phyloP scores from a whole-genome alignment of 768 basidiomycete species.

The Tricholoma bakamatsutake region DNA sequence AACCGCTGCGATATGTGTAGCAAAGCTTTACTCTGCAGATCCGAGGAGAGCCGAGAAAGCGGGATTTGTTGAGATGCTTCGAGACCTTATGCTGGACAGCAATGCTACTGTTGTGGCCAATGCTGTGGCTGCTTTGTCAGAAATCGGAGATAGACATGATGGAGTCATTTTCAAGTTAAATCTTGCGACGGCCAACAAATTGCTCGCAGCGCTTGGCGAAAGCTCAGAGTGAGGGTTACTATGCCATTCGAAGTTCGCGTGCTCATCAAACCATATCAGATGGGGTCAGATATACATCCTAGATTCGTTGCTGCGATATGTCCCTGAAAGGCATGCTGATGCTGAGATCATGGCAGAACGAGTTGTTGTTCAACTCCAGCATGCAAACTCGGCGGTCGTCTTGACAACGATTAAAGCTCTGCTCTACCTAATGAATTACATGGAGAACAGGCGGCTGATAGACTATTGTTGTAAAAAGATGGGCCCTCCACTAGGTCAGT shows the following conservation, averaged over 20 bases:
- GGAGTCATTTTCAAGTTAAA: conserved; percentile 92
- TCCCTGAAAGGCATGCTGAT: conserved; percentile 83
- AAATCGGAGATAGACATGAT: conserved; percentile 93
- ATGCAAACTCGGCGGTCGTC: conserved; percentile 99
- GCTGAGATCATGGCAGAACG: conserved; percentile 96
- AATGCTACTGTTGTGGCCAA: conserved; percentile 98
- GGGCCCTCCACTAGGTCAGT: conserved; percentile 89
- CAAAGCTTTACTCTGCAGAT: conserved; percentile 90
- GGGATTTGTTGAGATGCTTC: conserved; percentile 85
- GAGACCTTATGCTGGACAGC: conserved; percentile 86
- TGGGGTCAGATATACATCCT: conserved; percentile 99
- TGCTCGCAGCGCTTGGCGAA: conserved; percentile 87
- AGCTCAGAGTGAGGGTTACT: conserved; percentile 83
- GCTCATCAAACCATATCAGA: conserved; percentile 34
- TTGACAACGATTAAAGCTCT: conserved; percentile 96
- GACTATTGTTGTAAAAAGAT: conserved; percentile 95
- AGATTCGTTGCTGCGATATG: conserved; percentile 88
- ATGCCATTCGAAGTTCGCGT: not conserved
- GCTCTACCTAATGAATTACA: conserved; percentile 98
- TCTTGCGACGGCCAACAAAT: conserved; percentile 78
- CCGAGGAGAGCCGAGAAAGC: conserved; percentile 80
- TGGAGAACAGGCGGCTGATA: conserved; percentile 82
- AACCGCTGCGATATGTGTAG: conserved; percentile 96
- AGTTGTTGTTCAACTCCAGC: conserved; percentile 87
- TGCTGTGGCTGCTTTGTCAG: conserved; percentile 93